Conservation (phyloP, 108 stramenopile species). For the Skeletonema marinoi region DNA sequence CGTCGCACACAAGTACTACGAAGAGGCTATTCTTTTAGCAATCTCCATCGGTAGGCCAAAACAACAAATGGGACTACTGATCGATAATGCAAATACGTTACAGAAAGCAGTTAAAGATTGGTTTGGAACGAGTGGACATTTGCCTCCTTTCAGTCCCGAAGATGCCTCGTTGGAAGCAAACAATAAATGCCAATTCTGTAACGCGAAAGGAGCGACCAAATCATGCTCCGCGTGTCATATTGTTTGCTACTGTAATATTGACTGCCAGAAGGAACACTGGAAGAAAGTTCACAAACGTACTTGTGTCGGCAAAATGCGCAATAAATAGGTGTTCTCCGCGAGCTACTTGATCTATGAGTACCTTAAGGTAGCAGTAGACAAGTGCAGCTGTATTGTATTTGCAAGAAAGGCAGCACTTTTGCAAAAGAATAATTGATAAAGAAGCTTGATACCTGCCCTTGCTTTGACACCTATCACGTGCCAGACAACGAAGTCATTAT, state of each 20-base stretch:
- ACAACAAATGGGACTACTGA: neutral
- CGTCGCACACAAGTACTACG: neutral
- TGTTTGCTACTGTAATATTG: neutral
- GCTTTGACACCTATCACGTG: no score
- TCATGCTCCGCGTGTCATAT: neutral
- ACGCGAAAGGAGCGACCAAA: neutral
- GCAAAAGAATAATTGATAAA: no score
- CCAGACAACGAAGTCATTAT: no score
- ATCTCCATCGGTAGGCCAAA: neutral
- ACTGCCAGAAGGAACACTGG: neutral
- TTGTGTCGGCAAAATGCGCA: neutral
- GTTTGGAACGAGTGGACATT: neutral
- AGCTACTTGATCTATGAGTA: no score
- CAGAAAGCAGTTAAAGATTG: neutral
- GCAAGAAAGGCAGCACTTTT: no score
- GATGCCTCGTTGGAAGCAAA: neutral
- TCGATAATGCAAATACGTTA: neutral
- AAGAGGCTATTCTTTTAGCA: neutral
- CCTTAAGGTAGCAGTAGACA: no score
- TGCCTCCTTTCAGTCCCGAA: neutral
- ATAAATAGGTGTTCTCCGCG: neutral
- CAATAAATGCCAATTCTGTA: neutral
- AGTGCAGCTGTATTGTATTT: no score
- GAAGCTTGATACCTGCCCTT: no score
- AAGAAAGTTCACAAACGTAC: neutral